Evolutionary conservation across 129 eudicot species (phyloP), one percentile per base, ranked within the genome.

Genomic region (Glebionis coronaria): DNA sequence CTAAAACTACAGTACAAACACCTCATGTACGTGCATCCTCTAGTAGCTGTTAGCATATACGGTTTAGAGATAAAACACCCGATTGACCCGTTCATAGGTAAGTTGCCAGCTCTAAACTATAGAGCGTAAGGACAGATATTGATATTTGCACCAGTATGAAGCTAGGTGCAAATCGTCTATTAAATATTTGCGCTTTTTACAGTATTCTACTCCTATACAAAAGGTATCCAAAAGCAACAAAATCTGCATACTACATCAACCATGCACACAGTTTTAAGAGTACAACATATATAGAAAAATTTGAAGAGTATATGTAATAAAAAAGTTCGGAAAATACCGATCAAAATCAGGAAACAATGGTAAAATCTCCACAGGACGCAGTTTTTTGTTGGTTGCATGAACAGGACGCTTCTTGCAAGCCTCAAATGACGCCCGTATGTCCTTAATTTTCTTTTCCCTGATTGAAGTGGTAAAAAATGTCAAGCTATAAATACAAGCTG

Each of bases 281-380:
- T n/a, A 18, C 59, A 54, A 54, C 28, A 18, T 16, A 54, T 0
- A 23, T 51, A 51, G 4, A 29, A 58, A 47, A 59, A 7, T 15
- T 42, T 18, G 2, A 47, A 58, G 18, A 19, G 25, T 13, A 7
- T 9, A 61, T 15, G 27, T n/a, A 0, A n/a, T 6, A 54, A 2
- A 46, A 25, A 25, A 18, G n/a, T 55, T 27, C 1, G 44, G 59
- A 27, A 20, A 55, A 65, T 86, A 92, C 98, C 98, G 81, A 38
- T 92, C 90, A 79, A 92, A 88, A 80, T 92, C 84, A 47, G 98
- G 98, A 18, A 88, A 63, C 20, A 92, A 80, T 2, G 98, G 98
- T 61, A 88, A 77, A 74, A 88, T 70, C 74, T 90, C 93, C 60
- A 80, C 82, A 62, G 96, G 95, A 12, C 82, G 85, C 53, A 92